Evolutionary conservation across 2,329 filamentous ascomycete species (phyloP).

Genomic region (Myriosclerotinia scirpicola): DNA sequence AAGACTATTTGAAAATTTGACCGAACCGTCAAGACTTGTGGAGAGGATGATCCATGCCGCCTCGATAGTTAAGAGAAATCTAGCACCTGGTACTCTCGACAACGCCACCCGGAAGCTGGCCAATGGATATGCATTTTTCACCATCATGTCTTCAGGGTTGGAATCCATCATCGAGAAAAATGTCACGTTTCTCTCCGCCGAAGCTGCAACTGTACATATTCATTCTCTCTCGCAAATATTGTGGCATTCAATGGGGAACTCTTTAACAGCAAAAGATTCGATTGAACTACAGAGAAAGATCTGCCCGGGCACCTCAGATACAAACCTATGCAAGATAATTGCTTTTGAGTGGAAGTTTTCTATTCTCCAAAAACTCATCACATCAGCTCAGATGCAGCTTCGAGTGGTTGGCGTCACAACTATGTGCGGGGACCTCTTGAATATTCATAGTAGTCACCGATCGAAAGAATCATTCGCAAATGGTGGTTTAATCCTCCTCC

Average conservation of each 20-base stretch:
- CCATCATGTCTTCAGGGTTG: constrained; percentile 46
- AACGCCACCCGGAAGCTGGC: constrained; percentile 43
- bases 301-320: constrained; percentile 34
- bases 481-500: constrained; percentile 58
- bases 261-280: constrained; percentile 28
- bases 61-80: constrained; percentile 26
- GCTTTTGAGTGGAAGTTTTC: constrained; percentile 63
- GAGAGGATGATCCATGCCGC: constrained; percentile 31
- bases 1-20: constrained; percentile 43
- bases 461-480: constrained; percentile 39
- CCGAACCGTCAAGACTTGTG: constrained; percentile 36
- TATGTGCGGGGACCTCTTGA: constrained; percentile 70
- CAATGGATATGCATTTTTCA: constrained; percentile 48
- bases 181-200: constrained; percentile 51
- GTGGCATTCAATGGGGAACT: constrained; percentile 43
- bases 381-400: constrained; percentile 86
- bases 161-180: constrained; percentile 54
- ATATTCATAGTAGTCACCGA: constrained; percentile 58
- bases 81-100: constrained; percentile 28
- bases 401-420: constrained; percentile 74
- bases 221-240: constrained; percentile 48
- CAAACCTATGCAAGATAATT: constrained; percentile 34
- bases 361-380: constrained; percentile 69
- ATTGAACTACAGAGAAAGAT: constrained; percentile 36
- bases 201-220: constrained; percentile 47